These are phyloP conservation scores for Fusarium buharicum DNA, from an alignment of 2,329 filamentous ascomycete genomes.

Conservation along the genomic window DNA sequence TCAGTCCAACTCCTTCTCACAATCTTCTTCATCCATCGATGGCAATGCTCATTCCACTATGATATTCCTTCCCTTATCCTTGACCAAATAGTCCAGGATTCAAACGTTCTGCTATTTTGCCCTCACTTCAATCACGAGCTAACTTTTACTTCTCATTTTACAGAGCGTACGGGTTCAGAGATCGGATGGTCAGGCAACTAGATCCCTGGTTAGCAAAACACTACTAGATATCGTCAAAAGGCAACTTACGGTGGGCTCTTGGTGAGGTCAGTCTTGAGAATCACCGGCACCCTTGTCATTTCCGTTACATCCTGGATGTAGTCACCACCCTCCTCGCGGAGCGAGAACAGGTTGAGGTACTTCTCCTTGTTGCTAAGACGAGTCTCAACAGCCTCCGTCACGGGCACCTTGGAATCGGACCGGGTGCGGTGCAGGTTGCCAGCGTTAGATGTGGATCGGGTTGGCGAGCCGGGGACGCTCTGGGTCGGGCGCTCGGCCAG, in stretches of 20 bases:
- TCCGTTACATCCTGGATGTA: slow-evolving; percentile 98
- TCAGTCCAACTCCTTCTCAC: slow-evolving; percentile 35
- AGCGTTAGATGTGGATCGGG: slow-evolving; percentile 74
- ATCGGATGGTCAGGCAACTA: slow-evolving; percentile 85
- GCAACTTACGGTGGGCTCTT: slow-evolving; percentile 98
- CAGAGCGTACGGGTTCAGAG: slow-evolving; percentile 80
- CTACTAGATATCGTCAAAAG: not conserved
- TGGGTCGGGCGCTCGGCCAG: slow-evolving; percentile 90
- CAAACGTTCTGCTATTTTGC: slow-evolving; percentile 22
- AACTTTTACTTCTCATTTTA: slow-evolving; percentile 48
- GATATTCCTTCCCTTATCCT: slow-evolving; percentile 21
- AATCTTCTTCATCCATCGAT: slow-evolving; percentile 23
- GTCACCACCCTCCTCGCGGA: slow-evolving; percentile 91
- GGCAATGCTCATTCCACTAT: slow-evolving; percentile 20
- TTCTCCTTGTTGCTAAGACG: slow-evolving; percentile 95
- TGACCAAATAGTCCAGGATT: slow-evolving; percentile 11
- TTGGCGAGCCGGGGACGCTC: slow-evolving; percentile 92
- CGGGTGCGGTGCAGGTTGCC: slow-evolving; percentile 85
- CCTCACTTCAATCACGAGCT: slow-evolving; percentile 15
- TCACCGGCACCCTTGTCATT: slow-evolving; percentile 97
- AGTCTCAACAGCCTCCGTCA: slow-evolving; percentile 77
- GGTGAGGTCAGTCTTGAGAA: slow-evolving; percentile 95
- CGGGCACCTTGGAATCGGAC: slow-evolving; percentile 91
- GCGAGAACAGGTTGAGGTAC: slow-evolving; percentile 87
- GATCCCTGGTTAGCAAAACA: slow-evolving; percentile 37